Conservation (phyloP, 148 eudicot genomes). For the Silene latifolia region DNA sequence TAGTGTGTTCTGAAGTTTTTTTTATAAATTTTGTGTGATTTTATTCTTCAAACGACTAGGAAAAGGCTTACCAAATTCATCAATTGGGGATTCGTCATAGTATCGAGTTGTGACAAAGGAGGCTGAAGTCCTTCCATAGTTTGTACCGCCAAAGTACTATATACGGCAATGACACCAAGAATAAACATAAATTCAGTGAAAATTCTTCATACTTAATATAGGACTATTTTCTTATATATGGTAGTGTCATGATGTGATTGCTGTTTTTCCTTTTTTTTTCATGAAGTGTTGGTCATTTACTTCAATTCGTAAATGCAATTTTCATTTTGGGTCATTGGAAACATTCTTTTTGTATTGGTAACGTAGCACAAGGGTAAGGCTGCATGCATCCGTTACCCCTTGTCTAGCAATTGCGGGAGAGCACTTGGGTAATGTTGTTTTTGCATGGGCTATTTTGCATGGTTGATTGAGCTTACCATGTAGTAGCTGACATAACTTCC, state of each 20-base stretch:
- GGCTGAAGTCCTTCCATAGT: slow-evolving; percentile 70
- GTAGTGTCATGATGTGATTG: too few species aligned
- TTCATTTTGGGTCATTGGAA: too few species aligned
- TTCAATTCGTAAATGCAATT: too few species aligned
- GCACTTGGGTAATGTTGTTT: too few species aligned
- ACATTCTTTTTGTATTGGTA: too few species aligned
- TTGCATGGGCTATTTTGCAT: not conserved
- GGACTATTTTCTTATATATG: too few species aligned
- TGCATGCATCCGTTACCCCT: too few species aligned
- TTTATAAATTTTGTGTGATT: not conserved
- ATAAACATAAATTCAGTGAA: not conserved
- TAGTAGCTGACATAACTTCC: slow-evolving; percentile 80
- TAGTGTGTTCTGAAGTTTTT: not conserved
- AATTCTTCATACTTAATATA: not conserved
- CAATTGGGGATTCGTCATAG: slow-evolving; percentile 97
- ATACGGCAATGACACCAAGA: not conserved
- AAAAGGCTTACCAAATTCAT: slow-evolving; percentile 62
- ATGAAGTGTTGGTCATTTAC: too few species aligned
- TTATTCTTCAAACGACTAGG: not conserved
- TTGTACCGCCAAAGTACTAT: slow-evolving; percentile 89
- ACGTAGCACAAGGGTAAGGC: too few species aligned
- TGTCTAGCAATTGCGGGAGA: too few species aligned
- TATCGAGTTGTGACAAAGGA: slow-evolving; percentile 78
- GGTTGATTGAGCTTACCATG: slow-evolving; percentile 48
- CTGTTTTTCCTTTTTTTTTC: too few species aligned